Base-by-base conservation (phyloP, 352 stramenopile genomes). In the Blastocystis sp. region DNA sequence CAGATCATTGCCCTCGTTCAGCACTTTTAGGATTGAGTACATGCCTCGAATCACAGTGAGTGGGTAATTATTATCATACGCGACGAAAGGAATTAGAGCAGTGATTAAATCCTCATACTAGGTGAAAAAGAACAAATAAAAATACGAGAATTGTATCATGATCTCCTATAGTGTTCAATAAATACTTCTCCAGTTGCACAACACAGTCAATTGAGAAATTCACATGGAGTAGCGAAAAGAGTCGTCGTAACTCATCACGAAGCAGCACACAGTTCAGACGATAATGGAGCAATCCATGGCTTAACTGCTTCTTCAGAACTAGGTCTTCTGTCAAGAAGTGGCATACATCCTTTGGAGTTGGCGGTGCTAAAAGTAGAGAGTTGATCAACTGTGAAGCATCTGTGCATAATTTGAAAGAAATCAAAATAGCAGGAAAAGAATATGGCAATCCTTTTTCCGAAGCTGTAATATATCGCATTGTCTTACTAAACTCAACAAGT, bases 51-150 rank as follows among this genome's bases (percentile, higher is more conserved):
- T 41, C 34, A 78, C 34, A 24, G 26, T 24, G 30, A 55, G 20
- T 16, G 63, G 20, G 16, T 47, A 66, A 6, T 66, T 68, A 20
- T 47, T 53, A 11, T 8, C 6, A 30, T 66, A 65, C 8, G 54
- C 18, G 0, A 68, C 18, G 43, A 85, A 85, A 6, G 73, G 73
- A 8, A 85, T 26, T 24, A 85, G 34, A 4, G 73, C 43, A 16
- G 20, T 20, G 43, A 85, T 53, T 0, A 85, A 24, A 68, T 85
- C n/a, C 4, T 85, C 73, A 30, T 85, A 85, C 63, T 73, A 73
- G 6, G 0, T 20, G 9, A 50, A 11, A 73, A 20, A 26, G 6
- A 26, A 16, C 30, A 16, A 6, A 16, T 11, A 43, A 20, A 18
- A 7, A 11, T 11, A 73, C 63, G 7, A 50, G 39, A 55, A 85